Conservation (phyloP, 495 filamentous ascomycete species). For the Penicillium canescens region DNA sequence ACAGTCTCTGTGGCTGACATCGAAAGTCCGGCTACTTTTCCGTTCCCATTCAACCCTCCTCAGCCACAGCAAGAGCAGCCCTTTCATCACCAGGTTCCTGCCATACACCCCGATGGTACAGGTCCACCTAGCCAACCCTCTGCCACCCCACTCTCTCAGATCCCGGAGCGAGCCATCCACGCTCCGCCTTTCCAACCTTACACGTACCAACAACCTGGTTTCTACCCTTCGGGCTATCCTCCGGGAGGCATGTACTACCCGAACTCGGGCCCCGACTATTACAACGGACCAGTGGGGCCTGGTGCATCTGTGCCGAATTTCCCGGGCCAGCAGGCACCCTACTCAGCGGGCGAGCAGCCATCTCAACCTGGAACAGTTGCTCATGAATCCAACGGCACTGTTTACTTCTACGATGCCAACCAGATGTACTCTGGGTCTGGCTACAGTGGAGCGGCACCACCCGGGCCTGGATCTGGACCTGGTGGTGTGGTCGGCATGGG, state of each 20-base stretch:
- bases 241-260: slow-evolving; percentile 58
- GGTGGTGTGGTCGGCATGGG: slow-evolving; percentile 70
- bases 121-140: slow-evolving; percentile 73
- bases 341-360: slow-evolving; percentile 45
- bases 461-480: slow-evolving; percentile 48
- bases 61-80: slow-evolving; percentile 78
- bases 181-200: slow-evolving; percentile 90
- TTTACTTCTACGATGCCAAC: slow-evolving; percentile 86
- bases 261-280: slow-evolving; percentile 38
- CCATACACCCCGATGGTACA: no score
- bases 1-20: slow-evolving; percentile 92
- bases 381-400: slow-evolving; percentile 91
- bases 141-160: slow-evolving; percentile 89
- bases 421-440: slow-evolving; percentile 60
- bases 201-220: slow-evolving; percentile 58
- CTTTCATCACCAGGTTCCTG: slow-evolving; percentile 87
- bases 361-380: slow-evolving; percentile 72
- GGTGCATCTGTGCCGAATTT: slow-evolving; percentile 58
- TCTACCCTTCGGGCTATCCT: slow-evolving; percentile 60
- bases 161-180: slow-evolving; percentile 91
- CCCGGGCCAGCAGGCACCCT: slow-evolving; percentile 45
- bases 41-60: slow-evolving; percentile 65
- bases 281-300: slow-evolving; percentile 49
- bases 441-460: slow-evolving; percentile 31
- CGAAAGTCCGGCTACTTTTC: slow-evolving; percentile 75